phyloP scores from a whole-genome alignment of 2,329 filamentous ascomycete species.

The Remersonia thermophila region DNA sequence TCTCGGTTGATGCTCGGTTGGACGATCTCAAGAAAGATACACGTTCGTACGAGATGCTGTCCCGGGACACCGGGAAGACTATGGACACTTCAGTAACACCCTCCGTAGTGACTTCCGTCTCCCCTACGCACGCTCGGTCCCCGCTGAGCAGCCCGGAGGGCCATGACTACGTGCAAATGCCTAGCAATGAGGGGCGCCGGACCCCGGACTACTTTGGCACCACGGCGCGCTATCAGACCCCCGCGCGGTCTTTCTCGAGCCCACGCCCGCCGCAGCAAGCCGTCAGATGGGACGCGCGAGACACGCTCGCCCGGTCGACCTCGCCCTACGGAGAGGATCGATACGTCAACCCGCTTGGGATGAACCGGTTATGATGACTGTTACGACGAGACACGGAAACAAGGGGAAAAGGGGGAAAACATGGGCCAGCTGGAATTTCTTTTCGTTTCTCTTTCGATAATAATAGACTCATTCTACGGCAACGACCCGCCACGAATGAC shows the following conservation, averaged over 20 bases:
- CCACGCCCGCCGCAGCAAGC: conserved; percentile 32
- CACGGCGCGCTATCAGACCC: conserved; percentile 42
- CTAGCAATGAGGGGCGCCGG: conserved; percentile 24
- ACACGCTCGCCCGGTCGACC: conserved; percentile 28
- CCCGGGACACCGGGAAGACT: conserved; percentile 36
- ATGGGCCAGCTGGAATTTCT: not conserved
- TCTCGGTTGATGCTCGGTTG: conserved; percentile 66
- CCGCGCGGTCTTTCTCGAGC: conserved; percentile 43
- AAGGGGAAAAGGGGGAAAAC: too few relatives aligned
- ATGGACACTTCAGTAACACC: conserved; percentile 40
- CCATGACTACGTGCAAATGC: conserved; percentile 8
- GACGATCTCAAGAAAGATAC: conserved; percentile 47
- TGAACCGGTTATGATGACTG: conserved; percentile 39
- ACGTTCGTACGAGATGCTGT: conserved; percentile 73
- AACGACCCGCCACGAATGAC: too few relatives aligned
- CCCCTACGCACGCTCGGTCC: conserved; percentile 16
- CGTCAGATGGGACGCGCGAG: conserved; percentile 31
- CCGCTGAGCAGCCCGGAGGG: conserved; percentile 14
- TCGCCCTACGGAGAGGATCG: conserved; percentile 21
- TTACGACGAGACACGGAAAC: conserved; percentile 2
- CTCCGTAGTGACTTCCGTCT: conserved; percentile 22
- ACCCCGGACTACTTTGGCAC: conserved; percentile 45
- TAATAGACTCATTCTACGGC: not conserved
- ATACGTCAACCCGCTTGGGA: conserved; percentile 41
- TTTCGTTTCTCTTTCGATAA: conserved; percentile 1